These are phyloP conservation scores for Nitzschia inconspicua DNA, from an alignment of 108 stramenopile species.

Conservation along the genomic window DNA sequence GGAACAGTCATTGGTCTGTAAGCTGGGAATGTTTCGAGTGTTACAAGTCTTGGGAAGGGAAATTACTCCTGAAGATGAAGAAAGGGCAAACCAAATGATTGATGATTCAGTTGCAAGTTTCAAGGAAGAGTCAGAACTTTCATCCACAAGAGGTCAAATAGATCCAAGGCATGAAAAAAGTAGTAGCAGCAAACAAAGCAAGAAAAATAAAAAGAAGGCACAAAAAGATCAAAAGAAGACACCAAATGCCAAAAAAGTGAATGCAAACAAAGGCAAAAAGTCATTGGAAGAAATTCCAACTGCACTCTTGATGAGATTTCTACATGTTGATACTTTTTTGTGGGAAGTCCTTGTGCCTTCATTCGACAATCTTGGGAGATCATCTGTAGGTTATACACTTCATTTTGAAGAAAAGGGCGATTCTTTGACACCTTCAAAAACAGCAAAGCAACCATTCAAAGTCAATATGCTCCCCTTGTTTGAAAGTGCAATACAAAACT, in stretches of 20 bases:
- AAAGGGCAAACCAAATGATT: background rate
- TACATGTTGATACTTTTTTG: constrained; percentile 36
- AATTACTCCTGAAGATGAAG: constrained; percentile 4
- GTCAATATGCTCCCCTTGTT: constrained; percentile 33
- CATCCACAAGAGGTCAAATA: background rate
- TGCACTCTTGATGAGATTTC: background rate
- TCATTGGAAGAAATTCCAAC: constrained; percentile 14
- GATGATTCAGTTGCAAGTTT: background rate
- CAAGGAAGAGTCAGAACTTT: background rate
- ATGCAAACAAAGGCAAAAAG: constrained; percentile 22
- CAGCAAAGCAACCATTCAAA: background rate
- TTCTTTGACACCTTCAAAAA: background rate
- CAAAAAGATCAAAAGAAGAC: background rate
- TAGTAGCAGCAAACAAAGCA: background rate
- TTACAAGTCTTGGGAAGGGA: constrained; percentile 47
- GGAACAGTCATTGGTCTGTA: constrained; percentile 63
- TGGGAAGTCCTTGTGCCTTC: constrained; percentile 61
- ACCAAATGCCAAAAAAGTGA: background rate
- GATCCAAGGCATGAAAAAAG: too few species aligned
- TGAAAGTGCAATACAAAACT: constrained; percentile 1
- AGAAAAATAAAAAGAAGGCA: constrained; percentile 8
- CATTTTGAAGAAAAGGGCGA: constrained; percentile 45
- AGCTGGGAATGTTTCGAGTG: constrained; percentile 71
- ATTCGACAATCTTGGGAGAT: constrained; percentile 61
- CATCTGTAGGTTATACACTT: constrained; percentile 61